phyloP scores from a whole-genome alignment of 2,329 filamentous ascomycete species.

The Fusarium robinianum region DNA sequence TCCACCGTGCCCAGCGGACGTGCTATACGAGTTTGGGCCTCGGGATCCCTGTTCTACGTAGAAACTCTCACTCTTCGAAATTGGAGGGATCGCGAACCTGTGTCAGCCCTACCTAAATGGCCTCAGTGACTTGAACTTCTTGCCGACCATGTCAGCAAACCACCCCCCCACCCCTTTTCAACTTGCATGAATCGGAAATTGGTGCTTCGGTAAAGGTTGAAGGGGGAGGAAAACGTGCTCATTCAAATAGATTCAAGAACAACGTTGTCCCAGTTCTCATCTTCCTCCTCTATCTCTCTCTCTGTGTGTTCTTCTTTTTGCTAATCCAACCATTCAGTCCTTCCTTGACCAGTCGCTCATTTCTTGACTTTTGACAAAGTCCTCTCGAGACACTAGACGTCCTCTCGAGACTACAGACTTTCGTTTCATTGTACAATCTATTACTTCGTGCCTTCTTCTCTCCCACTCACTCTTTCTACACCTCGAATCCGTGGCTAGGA shows the following conservation, averaged over 20 bases:
- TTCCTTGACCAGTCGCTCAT: conserved; percentile 25
- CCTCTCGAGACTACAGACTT: conserved; percentile 21
- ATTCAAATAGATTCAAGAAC: conserved; percentile 8
- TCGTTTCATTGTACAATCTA: conserved; percentile 17
- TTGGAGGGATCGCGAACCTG: conserved; percentile 31
- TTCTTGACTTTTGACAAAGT: no score
- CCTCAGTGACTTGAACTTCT: conserved; percentile 22
- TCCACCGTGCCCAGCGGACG: no score
- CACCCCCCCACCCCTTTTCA: not conserved
- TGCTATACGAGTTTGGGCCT: no score
- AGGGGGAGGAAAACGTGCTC: conserved; percentile 1
- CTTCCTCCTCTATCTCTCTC: not conserved
- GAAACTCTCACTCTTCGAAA: conserved; percentile 22
- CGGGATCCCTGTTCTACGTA: conserved; percentile 9
- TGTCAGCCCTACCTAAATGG: conserved; percentile 36
- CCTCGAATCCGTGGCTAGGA: conserved; percentile 24
- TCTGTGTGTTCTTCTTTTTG: conserved; percentile 5
- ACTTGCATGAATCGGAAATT: conserved; percentile 24
- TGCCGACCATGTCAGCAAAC: no score
- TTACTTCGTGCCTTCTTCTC: conserved; percentile 4
- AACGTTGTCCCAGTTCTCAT: not conserved
- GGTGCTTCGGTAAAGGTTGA: conserved; percentile 9
- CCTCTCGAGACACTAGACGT: conserved; percentile 26
- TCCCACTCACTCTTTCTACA: not conserved
- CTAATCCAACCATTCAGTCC: not conserved